These are phyloP conservation scores for Hymenotorrendiella dingleyae DNA, from an alignment of 2,329 filamentous ascomycete species.

Conservation along the genomic window DNA sequence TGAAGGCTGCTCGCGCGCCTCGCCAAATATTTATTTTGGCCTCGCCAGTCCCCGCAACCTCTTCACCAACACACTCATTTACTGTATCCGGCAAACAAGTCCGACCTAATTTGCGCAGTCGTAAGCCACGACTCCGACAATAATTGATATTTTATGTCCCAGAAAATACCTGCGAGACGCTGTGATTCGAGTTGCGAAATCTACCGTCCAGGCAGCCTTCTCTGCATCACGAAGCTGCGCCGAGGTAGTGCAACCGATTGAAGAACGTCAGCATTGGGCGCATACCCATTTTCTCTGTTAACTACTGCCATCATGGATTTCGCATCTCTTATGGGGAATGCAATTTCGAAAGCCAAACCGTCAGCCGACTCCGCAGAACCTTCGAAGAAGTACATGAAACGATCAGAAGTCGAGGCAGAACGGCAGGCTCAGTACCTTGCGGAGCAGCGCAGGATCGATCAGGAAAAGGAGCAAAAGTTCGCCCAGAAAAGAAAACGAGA, in stretches of 20 bases:
- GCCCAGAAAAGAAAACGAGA: conserved; percentile 83
- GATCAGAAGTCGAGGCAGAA: conserved; percentile 78
- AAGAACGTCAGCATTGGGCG: no score
- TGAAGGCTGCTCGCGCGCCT: conserved; percentile 4
- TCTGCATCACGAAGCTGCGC: no score
- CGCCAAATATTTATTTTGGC: conserved; percentile 11
- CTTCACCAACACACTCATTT: not conserved
- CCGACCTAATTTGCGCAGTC: no score
- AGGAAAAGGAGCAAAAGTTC: conserved; percentile 61
- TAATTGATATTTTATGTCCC: no score
- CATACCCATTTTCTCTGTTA: no score
- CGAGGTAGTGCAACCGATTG: no score
- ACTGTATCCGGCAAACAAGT: no score
- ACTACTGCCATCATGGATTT: conserved; percentile 71
- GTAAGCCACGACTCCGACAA: no score
- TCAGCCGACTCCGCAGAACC: conserved; percentile 20
- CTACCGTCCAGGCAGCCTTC: no score
- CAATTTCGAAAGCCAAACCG: conserved; percentile 77
- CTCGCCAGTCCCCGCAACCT: no score
- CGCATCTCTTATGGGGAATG: conserved; percentile 84
- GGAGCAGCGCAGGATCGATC: conserved; percentile 71
- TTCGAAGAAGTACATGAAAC: conserved; percentile 72
- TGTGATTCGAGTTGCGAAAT: no score
- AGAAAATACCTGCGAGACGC: no score
- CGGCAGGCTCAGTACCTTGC: conserved; percentile 74